Percentiles rank a stretch among this genome's conserved stretches.
These are phyloP conservation scores for Rosa rugosa DNA, from an alignment of 306 rosid species.

Conservation along the genomic window DNA sequence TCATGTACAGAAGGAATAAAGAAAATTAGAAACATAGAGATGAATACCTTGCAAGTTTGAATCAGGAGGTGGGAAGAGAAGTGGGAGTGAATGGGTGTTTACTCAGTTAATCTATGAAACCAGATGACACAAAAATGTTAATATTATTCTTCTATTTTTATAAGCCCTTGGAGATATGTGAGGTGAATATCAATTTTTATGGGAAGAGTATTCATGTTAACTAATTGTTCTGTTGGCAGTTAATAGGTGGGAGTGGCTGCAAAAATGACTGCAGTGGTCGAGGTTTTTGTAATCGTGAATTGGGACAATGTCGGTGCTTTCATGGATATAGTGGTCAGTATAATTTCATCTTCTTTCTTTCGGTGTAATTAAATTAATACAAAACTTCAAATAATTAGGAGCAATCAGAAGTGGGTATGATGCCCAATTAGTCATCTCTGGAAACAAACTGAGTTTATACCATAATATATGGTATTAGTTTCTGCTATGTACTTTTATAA, in stretches of 20 bases:
- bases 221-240: slow-evolving; percentile 47
- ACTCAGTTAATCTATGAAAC: background rate
- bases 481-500: background rate
- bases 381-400: slow-evolving; percentile 15
- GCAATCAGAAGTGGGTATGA: background rate
- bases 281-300: slow-evolving; percentile 83
- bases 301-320: slow-evolving; percentile 86
- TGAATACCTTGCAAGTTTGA: background rate
- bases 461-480: background rate
- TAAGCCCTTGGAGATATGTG: slow-evolving; percentile 7
- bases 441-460: background rate
- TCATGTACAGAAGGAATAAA: background rate
- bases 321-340: slow-evolving; percentile 83
- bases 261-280: slow-evolving; percentile 73
- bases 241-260: slow-evolving; percentile 67
- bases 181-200: slow-evolving; percentile 10
- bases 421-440: slow-evolving; percentile 1
- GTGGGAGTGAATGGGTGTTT: background rate
- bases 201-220: slow-evolving; percentile 4
- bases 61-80: background rate
- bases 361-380: background rate
- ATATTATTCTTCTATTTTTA: background rate
- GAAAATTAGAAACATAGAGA: background rate
- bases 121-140: background rate
- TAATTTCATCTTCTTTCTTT: slow-evolving; percentile 11